phyloP scores from a whole-genome alignment of 257 asterid genomes.

The Cinchona pubescens region DNA sequence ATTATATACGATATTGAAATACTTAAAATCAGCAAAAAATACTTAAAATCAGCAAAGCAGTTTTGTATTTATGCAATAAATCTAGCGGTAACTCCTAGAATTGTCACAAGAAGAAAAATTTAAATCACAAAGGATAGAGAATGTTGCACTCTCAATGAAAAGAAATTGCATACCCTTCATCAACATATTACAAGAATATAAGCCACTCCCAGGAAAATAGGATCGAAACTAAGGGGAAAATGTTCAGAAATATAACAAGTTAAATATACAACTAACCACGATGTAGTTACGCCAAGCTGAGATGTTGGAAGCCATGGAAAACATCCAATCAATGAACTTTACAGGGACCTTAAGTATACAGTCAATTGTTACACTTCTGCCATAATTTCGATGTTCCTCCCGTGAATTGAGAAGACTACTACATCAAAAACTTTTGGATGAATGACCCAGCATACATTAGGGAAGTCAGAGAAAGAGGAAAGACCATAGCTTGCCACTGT shows the following conservation, averaged over 20 bases:
- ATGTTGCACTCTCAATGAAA: too few relatives aligned
- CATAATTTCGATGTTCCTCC: conserved; percentile 34
- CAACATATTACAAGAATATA: too few relatives aligned
- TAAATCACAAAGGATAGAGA: too few relatives aligned
- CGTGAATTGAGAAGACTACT: conserved; percentile 35
- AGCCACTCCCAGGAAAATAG: too few relatives aligned
- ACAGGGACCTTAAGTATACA: conserved; percentile 30
- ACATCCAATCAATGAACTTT: conserved; percentile 30
- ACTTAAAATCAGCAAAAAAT: too few relatives aligned
- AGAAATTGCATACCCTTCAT: too few relatives aligned
- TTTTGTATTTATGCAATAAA: too few relatives aligned
- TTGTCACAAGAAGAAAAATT: too few relatives aligned
- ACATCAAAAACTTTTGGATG: conserved; percentile 39
- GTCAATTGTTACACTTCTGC: conserved; percentile 33
- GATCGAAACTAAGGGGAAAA: too few relatives aligned
- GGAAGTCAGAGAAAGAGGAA: conserved; percentile 77
- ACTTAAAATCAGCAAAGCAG: too few relatives aligned
- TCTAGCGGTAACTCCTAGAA: too few relatives aligned
- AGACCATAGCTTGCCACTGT: conserved; percentile 93
- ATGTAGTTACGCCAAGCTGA: conserved; percentile 84
- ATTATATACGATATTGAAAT: too few relatives aligned
- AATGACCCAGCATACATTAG: conserved; percentile 81
- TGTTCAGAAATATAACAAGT: background rate
- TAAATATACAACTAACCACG: conserved; percentile 64
- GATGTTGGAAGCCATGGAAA: conserved; percentile 44